These are phyloP conservation scores for Alternaria triticimaculans DNA, from an alignment of 2,329 filamentous ascomycete genomes.

Conservation along the genomic window DNA sequence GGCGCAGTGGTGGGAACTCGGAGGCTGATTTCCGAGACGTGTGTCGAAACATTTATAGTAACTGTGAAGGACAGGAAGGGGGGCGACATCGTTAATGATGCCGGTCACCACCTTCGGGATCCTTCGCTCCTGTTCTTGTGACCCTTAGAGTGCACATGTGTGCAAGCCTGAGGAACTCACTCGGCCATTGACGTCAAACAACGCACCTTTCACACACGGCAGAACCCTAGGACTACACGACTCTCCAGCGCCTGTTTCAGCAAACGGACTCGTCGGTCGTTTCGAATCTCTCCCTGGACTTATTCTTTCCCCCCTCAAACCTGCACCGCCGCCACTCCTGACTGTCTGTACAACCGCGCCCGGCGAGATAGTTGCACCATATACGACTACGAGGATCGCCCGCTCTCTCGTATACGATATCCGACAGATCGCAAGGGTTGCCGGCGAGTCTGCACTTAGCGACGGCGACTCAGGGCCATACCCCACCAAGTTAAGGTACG, in stretches of 20 bases:
- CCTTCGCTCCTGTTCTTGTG: conserved; percentile 21
- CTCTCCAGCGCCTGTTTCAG: conserved; percentile 31
- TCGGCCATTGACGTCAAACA: conserved; percentile 21
- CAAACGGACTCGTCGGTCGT: conserved; percentile 25
- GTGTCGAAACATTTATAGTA: conserved; percentile 34
- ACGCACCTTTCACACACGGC: conserved; percentile 17
- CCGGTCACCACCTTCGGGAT: conserved; percentile 8
- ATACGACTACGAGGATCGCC: conserved; percentile 7
- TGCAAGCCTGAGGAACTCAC: conserved; percentile 17
- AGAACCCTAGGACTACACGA: conserved; percentile 16
- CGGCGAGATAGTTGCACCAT: conserved; percentile 2
- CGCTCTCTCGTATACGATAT: conserved; percentile 16
- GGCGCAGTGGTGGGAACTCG: conserved; percentile 27
- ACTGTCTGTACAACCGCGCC: background rate
- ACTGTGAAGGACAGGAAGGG: conserved; percentile 15
- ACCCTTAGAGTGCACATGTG: conserved; percentile 18
- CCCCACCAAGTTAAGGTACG: conserved; percentile 36
- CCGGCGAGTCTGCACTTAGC: conserved; percentile 23
- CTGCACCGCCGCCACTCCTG: conserved; percentile 10
- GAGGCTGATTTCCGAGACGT: conserved; percentile 13
- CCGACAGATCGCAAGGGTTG: conserved; percentile 16
- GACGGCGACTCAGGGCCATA: conserved; percentile 26
- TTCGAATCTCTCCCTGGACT: conserved; percentile 20
- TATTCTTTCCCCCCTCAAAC: conserved; percentile 9
- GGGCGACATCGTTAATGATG: conserved; percentile 17